Base-by-base conservation (phyloP, 2,329 filamentous ascomycete species). In the Neonectria sp. region DNA sequence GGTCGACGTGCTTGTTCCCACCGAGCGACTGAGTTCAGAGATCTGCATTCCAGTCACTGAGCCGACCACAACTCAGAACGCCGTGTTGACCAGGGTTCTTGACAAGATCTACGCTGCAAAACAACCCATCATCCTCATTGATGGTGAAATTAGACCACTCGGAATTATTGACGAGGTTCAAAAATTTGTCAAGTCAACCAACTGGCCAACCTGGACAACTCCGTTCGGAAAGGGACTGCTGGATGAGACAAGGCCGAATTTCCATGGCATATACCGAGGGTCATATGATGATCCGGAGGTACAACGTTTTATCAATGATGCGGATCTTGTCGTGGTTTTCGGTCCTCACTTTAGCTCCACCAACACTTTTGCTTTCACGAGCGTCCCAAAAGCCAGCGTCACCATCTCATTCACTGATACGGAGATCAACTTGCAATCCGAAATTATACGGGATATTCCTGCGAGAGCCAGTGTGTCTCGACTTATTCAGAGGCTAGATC, bases 91-190 rank as follows among this genome's bases (percentile, higher is more conserved):
- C 2, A 73, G 68, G 4, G 75, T 86, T 8, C 51, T 87, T 79
- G 37, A 65, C 1, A 81, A 78, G n/a, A 79, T 89, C 0, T 81
- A 85, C 51, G 68, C 73, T 0, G 82, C 85, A 2, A 83, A 84
- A 52, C 81, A 82, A 40, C 87, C 87, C 0, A 71, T 86, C 46
- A 86, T 90, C 56, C 68, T 88, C 2, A 83, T 87, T 1, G 88
- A 89, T 67, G 86, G 86, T 3, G 83, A 87, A 65, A 82, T 80
- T n/a, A 77, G 82, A 55, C 74, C 80, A 0, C 75, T 85, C 29
- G 79, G 80, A 15, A 81, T 86, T 40, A 70, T 81, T 0, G 74
- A 82, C 0, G 77, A 82, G 4, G 77, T 86, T 1, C 79, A 86
- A 60, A 68, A 79, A 7, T 74, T 89, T 13, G 80, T 85, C 15